These are phyloP conservation scores for Ceratocystis cubensis DNA, from an alignment of 2,329 filamentous ascomycete species.

Conservation along the genomic window DNA sequence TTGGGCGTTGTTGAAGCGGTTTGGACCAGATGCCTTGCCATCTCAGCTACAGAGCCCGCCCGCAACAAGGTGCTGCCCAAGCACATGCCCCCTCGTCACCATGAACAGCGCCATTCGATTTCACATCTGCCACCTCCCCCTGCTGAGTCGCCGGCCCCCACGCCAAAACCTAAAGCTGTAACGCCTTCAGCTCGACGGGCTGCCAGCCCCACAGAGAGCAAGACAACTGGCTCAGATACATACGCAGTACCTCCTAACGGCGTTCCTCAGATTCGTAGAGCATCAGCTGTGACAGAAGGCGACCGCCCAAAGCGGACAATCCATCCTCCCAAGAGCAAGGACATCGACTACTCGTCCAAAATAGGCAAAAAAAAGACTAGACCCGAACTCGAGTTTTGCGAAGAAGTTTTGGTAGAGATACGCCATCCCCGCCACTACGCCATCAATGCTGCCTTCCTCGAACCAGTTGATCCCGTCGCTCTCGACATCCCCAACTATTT, in stretches of 20 bases:
- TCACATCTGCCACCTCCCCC: conserved; percentile 23
- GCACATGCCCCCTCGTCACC: conserved; percentile 34
- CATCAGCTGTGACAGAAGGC: conserved; percentile 64
- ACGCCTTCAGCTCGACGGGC: conserved; percentile 26
- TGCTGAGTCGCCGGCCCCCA: conserved; percentile 7
- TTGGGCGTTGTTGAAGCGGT: conserved; percentile 44
- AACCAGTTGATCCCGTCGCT: conserved; percentile 84
- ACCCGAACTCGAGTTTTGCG: conserved; percentile 80
- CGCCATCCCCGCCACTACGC: conserved; percentile 57
- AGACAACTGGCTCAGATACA: conserved; percentile 36
- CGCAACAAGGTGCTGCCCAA: conserved; percentile 38
- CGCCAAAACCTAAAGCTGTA: conserved; percentile 31
- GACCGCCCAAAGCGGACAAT: conserved; percentile 85
- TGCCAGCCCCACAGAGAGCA: conserved; percentile 32
- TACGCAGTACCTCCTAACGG: conserved; percentile 70
- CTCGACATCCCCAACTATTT: conserved; percentile 89
- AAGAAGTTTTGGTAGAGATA: conserved; percentile 66
- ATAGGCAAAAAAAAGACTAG: conserved; percentile 79
- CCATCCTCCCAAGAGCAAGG: conserved; percentile 78
- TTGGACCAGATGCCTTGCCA: conserved; percentile 35
- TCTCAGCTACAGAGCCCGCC: conserved; percentile 41
- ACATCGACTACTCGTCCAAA: conserved; percentile 72
- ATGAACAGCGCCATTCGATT: conserved; percentile 33
- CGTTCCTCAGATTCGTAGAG: conserved; percentile 69
- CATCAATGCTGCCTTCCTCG: conserved; percentile 62